Percentiles rank a stretch among this genome's conserved stretches.
These are phyloP conservation scores for Musa itinerans DNA, from an alignment of 176 grass and related monocot species.

Conservation along the genomic window DNA sequence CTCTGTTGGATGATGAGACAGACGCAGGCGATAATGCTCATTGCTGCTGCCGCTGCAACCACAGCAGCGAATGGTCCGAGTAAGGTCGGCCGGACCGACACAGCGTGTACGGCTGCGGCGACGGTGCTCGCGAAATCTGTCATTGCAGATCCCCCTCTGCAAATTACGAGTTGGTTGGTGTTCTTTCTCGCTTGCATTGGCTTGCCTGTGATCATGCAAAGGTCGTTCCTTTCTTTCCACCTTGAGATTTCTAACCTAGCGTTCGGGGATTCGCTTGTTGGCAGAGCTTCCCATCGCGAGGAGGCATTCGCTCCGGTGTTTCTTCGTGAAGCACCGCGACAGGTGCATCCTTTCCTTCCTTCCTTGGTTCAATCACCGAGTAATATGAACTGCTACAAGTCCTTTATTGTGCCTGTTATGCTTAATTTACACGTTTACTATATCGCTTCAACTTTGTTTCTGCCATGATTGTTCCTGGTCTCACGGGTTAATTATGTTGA, in stretches of 20 bases:
- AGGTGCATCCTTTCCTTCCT: not conserved
- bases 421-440: not conserved
- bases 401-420: not conserved
- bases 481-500: not conserved
- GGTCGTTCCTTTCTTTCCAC: not conserved
- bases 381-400: not conserved
- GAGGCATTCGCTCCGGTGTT: not conserved
- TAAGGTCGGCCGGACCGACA: not conserved
- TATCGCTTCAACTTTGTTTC: not conserved
- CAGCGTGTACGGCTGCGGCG: not conserved
- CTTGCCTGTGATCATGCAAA: too few relatives aligned
- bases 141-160: not conserved
- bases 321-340: not conserved
- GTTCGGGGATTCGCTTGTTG: not conserved
- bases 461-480: not conserved
- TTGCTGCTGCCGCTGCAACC: not conserved
- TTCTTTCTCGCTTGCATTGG: not conserved
- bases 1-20: not conserved
- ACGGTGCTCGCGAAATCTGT: not conserved
- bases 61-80: not conserved
- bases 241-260: not conserved
- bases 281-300: constrained; percentile 1
- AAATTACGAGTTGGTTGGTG: constrained; percentile 6
- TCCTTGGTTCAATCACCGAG: not conserved
- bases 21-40: constrained; percentile 11